Evolutionary conservation across 2,329 filamentous ascomycete species (phyloP).

Genomic region (Verruconis gallopava): DNA sequence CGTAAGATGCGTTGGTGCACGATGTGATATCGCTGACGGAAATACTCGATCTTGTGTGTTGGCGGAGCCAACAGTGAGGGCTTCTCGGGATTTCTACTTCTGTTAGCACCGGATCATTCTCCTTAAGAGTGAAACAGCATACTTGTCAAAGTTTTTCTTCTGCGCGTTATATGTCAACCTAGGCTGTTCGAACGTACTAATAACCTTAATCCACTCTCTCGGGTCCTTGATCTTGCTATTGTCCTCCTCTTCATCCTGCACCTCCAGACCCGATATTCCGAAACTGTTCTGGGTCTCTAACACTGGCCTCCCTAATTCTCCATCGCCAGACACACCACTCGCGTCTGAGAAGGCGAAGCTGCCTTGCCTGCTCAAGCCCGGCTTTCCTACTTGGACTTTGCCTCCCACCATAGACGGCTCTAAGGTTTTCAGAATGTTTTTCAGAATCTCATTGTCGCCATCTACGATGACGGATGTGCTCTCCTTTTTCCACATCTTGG

Average conservation of each 20-base stretch:
- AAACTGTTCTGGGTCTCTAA: conserved; percentile 54
- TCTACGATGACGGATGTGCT: conserved; percentile 87
- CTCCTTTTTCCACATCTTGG: conserved; percentile 80
- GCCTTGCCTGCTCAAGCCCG: conserved; percentile 48
- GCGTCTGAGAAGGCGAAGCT: conserved; percentile 46
- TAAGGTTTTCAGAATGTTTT: conserved; percentile 67
- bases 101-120: neutral
- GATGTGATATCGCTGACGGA: conserved; percentile 82
- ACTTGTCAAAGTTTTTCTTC: conserved; percentile 88
- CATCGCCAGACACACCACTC: conserved; percentile 11
- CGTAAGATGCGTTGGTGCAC: conserved; percentile 84
- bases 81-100: conserved; percentile 22
- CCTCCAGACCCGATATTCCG: conserved; percentile 35
- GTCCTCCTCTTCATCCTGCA: conserved; percentile 43
- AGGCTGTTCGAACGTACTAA: conserved; percentile 78
- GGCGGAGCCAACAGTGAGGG: conserved; percentile 51
- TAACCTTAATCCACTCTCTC: conserved; percentile 69
- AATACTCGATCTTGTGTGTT: conserved; percentile 70
- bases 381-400: conserved; percentile 41
- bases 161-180: conserved; percentile 59
- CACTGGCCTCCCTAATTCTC: conserved; percentile 15
- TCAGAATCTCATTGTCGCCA: conserved; percentile 55
- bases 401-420: conserved; percentile 88
- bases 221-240: conserved; percentile 53
- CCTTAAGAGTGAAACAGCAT: no score